These are phyloP conservation scores for Actinomortierella wolfii DNA, from an alignment of 371 early-diverging fungal genomes.

Conservation along the genomic window DNA sequence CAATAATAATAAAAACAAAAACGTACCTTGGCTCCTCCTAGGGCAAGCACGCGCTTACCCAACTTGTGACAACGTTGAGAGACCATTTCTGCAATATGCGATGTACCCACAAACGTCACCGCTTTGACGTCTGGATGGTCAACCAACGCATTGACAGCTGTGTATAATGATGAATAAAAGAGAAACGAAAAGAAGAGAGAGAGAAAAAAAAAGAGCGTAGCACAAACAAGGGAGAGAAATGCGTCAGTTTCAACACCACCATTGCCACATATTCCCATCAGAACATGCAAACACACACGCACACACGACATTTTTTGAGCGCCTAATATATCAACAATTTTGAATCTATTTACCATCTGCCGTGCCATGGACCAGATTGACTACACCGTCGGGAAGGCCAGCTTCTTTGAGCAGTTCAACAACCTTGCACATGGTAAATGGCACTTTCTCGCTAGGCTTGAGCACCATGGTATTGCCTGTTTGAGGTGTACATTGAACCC, in stretches of 20 bases:
- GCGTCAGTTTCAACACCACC: neutral
- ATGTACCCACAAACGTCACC: slow-evolving; percentile 77
- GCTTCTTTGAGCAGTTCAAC: slow-evolving; percentile 60
- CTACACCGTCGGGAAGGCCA: slow-evolving; percentile 74
- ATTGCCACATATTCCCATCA: neutral
- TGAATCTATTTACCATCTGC: slow-evolving; percentile 36
- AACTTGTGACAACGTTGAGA: slow-evolving; percentile 49
- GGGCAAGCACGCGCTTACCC: slow-evolving; percentile 68
- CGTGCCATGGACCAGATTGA: slow-evolving; percentile 73
- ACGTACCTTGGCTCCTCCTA: slow-evolving; percentile 61
- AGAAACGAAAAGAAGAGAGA: neutral
- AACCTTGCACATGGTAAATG: slow-evolving; percentile 68
- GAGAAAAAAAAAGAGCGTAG: neutral
- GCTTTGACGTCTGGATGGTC: slow-evolving; percentile 65
- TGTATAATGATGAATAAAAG: neutral
- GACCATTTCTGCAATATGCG: slow-evolving; percentile 64
- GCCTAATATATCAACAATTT: no score
- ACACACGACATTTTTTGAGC: no score
- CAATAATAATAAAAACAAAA: neutral
- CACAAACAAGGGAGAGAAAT: slow-evolving; percentile 7
- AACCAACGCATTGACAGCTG: slow-evolving; percentile 51
- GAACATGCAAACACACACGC: no score
- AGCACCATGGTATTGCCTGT: slow-evolving; percentile 75
- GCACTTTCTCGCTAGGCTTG: slow-evolving; percentile 81
- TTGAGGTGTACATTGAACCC: no score